Evolutionary conservation across 345 rosid genomes (phyloP).

Genomic region (Melaleuca alternifolia): DNA sequence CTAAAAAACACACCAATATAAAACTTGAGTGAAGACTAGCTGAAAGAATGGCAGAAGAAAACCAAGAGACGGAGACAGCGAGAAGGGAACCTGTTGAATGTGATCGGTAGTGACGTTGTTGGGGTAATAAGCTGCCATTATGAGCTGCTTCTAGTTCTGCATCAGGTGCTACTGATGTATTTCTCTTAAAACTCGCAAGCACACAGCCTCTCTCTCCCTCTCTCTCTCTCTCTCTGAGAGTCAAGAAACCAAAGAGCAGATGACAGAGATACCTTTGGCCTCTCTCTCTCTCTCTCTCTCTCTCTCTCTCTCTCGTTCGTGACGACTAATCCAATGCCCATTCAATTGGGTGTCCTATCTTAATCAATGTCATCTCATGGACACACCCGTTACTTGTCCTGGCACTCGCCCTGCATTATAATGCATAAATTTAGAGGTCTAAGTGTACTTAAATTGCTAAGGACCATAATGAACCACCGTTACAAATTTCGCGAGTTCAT

Average conservation of each 20-base stretch:
- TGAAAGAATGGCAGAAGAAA: background rate
- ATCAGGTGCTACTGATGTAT: constrained; percentile 82
- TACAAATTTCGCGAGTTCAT: background rate
- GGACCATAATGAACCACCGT: background rate
- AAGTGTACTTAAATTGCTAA: background rate
- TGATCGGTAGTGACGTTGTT: constrained; percentile 99
- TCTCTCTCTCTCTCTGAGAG: background rate
- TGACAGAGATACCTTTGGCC: no score
- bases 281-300: background rate
- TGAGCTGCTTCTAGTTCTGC: constrained; percentile 79
- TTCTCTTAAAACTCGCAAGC: background rate
- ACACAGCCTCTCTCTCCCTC: background rate
- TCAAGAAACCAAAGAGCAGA: no score
- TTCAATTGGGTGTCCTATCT: background rate
- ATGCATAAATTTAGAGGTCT: background rate
- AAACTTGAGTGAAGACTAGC: background rate
- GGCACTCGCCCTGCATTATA: background rate
- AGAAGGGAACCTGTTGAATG: constrained; percentile 72
- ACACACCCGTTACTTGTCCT: background rate
- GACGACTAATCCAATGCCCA: background rate
- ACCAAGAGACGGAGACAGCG: background rate
- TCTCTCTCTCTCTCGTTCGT: background rate
- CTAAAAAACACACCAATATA: background rate
- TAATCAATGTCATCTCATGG: background rate
- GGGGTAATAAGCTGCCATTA: constrained; percentile 95